These are phyloP conservation scores for Lindgomyces ingoldianus DNA, from an alignment of 495 filamentous ascomycete genomes.

Conservation along the genomic window DNA sequence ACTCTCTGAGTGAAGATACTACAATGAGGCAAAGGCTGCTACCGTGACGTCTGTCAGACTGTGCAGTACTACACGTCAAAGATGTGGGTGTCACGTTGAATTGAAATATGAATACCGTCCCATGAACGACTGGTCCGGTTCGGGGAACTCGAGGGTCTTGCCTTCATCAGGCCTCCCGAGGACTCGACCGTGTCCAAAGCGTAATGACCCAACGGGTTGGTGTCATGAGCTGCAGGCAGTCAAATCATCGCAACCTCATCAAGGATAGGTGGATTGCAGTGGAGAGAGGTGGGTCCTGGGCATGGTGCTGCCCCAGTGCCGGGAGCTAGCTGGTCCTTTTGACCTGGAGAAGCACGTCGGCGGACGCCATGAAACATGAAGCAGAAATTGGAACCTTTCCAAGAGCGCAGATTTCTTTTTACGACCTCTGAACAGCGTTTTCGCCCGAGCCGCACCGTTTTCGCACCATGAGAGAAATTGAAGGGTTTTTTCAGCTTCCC, in stretches of 20 bases:
- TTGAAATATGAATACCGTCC: not conserved
- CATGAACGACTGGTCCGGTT: not conserved
- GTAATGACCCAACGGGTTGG: not conserved
- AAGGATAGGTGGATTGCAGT: too few relatives aligned
- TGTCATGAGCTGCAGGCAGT: not conserved
- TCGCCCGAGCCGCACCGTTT: not conserved
- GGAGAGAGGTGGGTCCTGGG: not conserved
- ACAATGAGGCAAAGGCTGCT: too few relatives aligned
- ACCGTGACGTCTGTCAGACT: not conserved
- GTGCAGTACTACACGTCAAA: not conserved
- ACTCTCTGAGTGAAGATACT: too few relatives aligned
- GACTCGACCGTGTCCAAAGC: not conserved
- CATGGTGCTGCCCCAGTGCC: not conserved
- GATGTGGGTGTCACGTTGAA: not conserved
- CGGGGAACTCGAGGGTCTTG: not conserved
- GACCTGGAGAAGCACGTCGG: not conserved
- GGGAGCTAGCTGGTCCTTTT: not conserved
- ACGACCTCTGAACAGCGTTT: not conserved
- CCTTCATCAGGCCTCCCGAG: not conserved
- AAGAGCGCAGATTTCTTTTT: not conserved
- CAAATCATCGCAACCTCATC: not conserved
- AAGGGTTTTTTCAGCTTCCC: not conserved
- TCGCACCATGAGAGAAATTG: slow-evolving; percentile 2
- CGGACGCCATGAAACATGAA: slow-evolving; percentile 2
- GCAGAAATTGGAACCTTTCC: not conserved